Percentiles rank a stretch among this genome's conserved stretches.
phyloP scores from a whole-genome alignment of 2,329 filamentous ascomycete genomes.

The Stemphylium lycopersici region DNA sequence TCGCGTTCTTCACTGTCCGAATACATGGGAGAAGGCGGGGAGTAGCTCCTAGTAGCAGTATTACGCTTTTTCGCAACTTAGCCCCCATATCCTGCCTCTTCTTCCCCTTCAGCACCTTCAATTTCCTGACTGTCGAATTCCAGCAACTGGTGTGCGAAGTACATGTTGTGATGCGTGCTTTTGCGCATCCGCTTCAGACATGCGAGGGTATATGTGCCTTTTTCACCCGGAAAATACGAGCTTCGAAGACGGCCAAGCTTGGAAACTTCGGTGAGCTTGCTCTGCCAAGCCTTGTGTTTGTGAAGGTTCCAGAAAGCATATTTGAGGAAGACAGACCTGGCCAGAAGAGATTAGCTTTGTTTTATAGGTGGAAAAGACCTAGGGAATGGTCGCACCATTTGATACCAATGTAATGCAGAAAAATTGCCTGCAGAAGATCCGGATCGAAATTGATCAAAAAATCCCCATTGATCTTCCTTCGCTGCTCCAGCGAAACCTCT shows the following conservation, averaged over 20 bases:
- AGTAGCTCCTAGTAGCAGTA: not conserved
- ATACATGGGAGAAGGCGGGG: not conserved
- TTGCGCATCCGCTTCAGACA: constrained; percentile 31
- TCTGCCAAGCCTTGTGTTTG: constrained; percentile 27
- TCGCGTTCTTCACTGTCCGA: not conserved
- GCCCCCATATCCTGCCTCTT: constrained; percentile 36
- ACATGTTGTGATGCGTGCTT: constrained; percentile 24
- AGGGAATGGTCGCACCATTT: constrained; percentile 21
- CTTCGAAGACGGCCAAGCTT: constrained; percentile 31
- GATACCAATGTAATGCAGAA: constrained; percentile 41
- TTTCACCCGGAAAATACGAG: constrained; percentile 32
- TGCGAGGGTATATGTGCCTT: not conserved
- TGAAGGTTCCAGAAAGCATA: constrained; percentile 26
- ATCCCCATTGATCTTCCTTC: constrained; percentile 36
- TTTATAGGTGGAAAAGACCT: too few relatives aligned
- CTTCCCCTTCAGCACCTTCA: constrained; percentile 38
- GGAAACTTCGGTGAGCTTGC: constrained; percentile 19
- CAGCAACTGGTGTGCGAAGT: constrained; percentile 37
- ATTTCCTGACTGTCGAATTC: constrained; percentile 29
- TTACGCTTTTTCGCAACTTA: constrained; percentile 8
- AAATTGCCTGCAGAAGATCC: constrained; percentile 42
- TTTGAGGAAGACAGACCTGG: constrained; percentile 41
- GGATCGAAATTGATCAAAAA: constrained; percentile 41
- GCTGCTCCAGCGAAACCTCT: constrained; percentile 36
- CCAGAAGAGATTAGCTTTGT: not conserved